Conservation (phyloP, 192 early-diverging fungal genomes). For the Radiomyces spectabilis region DNA sequence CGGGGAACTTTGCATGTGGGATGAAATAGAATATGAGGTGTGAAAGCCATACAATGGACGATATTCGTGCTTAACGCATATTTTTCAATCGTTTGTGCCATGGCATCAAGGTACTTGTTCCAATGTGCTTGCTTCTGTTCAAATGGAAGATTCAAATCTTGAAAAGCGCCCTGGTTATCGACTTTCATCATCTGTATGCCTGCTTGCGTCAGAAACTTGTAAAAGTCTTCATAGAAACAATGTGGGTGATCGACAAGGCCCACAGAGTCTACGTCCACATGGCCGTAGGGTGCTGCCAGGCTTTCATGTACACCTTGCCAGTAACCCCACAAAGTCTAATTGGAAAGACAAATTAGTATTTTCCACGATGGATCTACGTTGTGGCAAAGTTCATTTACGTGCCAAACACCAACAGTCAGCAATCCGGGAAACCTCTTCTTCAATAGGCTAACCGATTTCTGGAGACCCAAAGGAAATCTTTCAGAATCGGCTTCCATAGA, state of each 20-base stretch:
- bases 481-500: constrained; percentile 25
- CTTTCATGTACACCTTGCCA: constrained; percentile 44
- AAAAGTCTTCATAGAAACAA: constrained; percentile 44
- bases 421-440: constrained; percentile 18
- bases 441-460: constrained; percentile 14
- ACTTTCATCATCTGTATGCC: constrained; percentile 49
- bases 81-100: constrained; percentile 22
- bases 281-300: constrained; percentile 2
- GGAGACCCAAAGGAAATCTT: constrained; percentile 41
- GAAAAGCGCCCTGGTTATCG: constrained; percentile 46
- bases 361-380: too few species aligned
- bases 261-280: constrained; percentile 7
- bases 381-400: constrained; percentile 6
- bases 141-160: constrained; percentile 19
- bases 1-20: constrained; percentile 2
- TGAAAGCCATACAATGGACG: constrained; percentile 48
- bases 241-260: constrained; percentile 10
- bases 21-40: constrained; percentile 34
- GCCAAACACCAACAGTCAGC: constrained; percentile 44
- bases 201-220: constrained; percentile 31
- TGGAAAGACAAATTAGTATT: not conserved
- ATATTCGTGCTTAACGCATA: constrained; percentile 36
- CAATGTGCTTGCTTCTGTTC: constrained; percentile 11
- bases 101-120: constrained; percentile 33
- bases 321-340: constrained; percentile 45